A percentile compares a stretch with the other conserved stretches of the same genome.
Evolutionary conservation across 768 basidiomycete species (phyloP).

Genomic region (Termitomyces sp.): DNA sequence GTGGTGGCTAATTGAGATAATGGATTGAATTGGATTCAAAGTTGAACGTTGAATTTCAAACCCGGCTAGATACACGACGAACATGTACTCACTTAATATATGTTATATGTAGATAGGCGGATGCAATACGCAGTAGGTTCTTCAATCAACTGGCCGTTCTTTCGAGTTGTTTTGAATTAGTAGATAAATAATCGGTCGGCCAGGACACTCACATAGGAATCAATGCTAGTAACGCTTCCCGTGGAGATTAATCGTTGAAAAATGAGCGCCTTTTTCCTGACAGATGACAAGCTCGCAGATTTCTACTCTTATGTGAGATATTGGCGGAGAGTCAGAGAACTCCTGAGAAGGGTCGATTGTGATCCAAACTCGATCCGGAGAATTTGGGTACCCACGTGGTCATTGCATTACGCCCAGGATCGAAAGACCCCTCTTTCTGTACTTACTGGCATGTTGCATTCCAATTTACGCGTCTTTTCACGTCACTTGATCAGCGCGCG

Average conservation of each 20-base stretch:
- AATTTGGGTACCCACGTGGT: no score
- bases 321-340: no score
- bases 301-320: no score
- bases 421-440: no score
- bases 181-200: background rate
- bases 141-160: background rate
- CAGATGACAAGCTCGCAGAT: no score
- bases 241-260: background rate
- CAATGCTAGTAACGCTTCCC: no score
- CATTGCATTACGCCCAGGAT: no score
- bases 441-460: conserved; percentile 3
- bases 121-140: background rate
- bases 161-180: background rate
- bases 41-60: no score
- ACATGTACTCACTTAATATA: background rate
- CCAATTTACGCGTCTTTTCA: background rate
- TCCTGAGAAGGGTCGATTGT: no score
- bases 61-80: no score
- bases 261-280: background rate
- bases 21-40: no score
- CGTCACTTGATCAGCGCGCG: background rate
- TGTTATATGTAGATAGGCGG: background rate
- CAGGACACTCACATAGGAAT: background rate
- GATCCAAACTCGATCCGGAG: no score
- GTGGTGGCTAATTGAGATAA: background rate